These are phyloP conservation scores for Ceratocystis cacaofunesta DNA, from an alignment of 2,329 filamentous ascomycete species.

Conservation along the genomic window DNA sequence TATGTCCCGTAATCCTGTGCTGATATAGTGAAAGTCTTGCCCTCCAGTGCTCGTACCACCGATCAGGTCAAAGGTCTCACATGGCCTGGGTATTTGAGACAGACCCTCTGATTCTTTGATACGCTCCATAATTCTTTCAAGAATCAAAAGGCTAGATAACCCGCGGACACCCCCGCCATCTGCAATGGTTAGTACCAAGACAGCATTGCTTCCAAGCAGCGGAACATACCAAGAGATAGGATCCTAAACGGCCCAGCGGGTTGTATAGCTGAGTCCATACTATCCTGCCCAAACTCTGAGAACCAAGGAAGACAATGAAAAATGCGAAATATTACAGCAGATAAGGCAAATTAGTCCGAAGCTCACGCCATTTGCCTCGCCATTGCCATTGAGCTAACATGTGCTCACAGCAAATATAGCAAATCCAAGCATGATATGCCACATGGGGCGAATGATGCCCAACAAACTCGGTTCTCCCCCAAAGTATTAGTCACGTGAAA, in stretches of 20 bases:
- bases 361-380: too few species aligned
- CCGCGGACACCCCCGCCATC: constrained; percentile 21
- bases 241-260: not conserved
- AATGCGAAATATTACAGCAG: too few species aligned
- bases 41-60: constrained; percentile 24
- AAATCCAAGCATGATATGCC: too few species aligned
- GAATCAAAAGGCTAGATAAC: constrained; percentile 16
- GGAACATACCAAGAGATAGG: not conserved
- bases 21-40: constrained; percentile 12
- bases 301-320: too few species aligned
- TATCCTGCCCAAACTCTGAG: too few species aligned
- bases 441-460: too few species aligned
- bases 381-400: too few species aligned
- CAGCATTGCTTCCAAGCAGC: not conserved
- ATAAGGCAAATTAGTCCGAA: too few species aligned
- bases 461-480: too few species aligned
- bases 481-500: too few species aligned
- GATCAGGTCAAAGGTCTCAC: constrained; percentile 23
- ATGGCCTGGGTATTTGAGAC: constrained; percentile 19
- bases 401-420: too few species aligned
- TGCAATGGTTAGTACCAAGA: not conserved
- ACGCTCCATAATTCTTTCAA: constrained; percentile 21
- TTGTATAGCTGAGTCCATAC: too few species aligned
- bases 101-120: constrained; percentile 17
- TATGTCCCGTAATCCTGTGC: constrained; percentile 12